Percentiles rank a stretch among this genome's conserved stretches.
These are phyloP conservation scores for Blastocystis sp. DNA, from an alignment of 352 stramenopile species.

Conservation along the genomic window DNA sequence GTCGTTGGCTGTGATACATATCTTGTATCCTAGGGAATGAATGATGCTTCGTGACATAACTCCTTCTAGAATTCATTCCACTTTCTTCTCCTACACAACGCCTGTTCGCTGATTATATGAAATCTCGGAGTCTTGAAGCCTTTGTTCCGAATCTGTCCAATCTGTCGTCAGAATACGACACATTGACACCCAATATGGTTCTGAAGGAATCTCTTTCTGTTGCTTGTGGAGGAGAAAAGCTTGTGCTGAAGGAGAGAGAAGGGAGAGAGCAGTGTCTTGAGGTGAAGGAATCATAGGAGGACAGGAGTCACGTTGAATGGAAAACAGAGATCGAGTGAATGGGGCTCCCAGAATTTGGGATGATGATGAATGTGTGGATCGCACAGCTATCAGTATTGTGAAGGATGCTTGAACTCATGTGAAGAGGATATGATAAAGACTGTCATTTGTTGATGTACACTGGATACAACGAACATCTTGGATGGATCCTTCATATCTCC, in stretches of 20 bases:
- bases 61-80: neutral
- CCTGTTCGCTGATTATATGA: neutral
- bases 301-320: neutral
- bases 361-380: neutral
- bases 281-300: neutral
- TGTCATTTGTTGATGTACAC: neutral
- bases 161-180: too few relatives aligned
- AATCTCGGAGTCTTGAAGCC: neutral
- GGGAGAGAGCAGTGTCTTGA: neutral
- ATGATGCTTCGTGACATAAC: neutral
- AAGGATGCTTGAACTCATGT: neutral
- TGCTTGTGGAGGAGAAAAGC: neutral
- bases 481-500: constrained; percentile 4
- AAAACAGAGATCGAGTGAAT: neutral
- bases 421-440: neutral
- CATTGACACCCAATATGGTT: too few relatives aligned
- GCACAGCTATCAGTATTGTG: neutral
- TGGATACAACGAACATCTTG: neutral
- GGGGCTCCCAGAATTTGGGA: neutral
- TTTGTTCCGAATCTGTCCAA: neutral
- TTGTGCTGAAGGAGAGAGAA: neutral
- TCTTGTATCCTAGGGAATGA: neutral
- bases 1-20: neutral
- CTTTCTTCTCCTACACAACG: neutral
- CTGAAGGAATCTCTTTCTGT: neutral